These are phyloP conservation scores for Pleurotus sapidus DNA, from an alignment of 768 basidiomycete species.

Conservation along the genomic window DNA sequence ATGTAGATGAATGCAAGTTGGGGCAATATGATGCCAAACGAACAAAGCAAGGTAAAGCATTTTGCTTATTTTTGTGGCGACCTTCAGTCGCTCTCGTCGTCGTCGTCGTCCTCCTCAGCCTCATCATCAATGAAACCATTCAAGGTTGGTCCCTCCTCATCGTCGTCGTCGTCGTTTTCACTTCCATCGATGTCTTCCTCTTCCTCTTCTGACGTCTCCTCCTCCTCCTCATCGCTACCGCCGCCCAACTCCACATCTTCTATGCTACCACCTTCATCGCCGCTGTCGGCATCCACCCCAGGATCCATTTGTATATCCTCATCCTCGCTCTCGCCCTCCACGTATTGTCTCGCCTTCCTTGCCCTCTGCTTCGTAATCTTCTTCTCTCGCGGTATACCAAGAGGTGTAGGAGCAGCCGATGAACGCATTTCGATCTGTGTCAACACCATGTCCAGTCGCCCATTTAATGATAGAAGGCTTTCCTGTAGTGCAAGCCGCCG, in stretches of 20 bases:
- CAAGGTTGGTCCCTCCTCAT: conserved; percentile 26
- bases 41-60: too few relatives aligned
- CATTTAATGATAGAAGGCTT: conserved; percentile 80
- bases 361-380: conserved; percentile 26
- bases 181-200: conserved; percentile 36
- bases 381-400: conserved; percentile 40
- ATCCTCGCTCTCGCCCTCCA: conserved; percentile 44
- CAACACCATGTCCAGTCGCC: conserved; percentile 89
- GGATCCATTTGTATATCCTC: conserved; percentile 53
- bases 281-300: conserved; percentile 61
- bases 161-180: conserved; percentile 42
- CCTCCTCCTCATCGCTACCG: conserved; percentile 50
- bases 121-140: conserved; percentile 64
- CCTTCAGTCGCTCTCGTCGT: conserved; percentile 12
- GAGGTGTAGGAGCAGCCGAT: conserved; percentile 59
- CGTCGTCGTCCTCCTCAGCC: conserved; percentile 39
- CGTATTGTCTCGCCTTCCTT: conserved; percentile 20
- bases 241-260: conserved; percentile 78
- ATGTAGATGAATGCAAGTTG: too few relatives aligned
- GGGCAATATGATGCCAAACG: too few relatives aligned
- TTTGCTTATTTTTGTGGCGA: too few relatives aligned
- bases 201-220: conserved; percentile 37
- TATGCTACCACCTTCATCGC: conserved; percentile 69
- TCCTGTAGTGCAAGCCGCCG: conserved; percentile 81
- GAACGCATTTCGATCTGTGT: conserved; percentile 91